Percentiles rank a stretch among this genome's conserved stretches.
phyloP scores from a whole-genome alignment of 2,329 filamentous ascomycete species.

The Fusarium sp. region DNA sequence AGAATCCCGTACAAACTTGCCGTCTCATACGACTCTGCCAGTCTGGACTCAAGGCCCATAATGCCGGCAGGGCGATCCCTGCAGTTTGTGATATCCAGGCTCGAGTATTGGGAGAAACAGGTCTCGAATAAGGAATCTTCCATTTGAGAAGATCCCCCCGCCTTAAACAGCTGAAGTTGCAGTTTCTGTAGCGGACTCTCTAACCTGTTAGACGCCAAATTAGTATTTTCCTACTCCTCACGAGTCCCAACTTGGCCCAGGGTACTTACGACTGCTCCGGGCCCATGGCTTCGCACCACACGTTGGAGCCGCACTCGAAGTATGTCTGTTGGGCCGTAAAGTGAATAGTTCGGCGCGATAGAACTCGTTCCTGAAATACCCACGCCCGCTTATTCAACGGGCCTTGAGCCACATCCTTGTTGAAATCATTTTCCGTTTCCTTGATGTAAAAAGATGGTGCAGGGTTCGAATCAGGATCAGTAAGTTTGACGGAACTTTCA shows the following conservation, averaged over 20 bases:
- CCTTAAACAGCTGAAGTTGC: neutral
- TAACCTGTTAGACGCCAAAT: neutral
- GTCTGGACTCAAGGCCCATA: neutral
- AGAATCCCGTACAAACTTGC: neutral
- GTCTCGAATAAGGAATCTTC: neutral
- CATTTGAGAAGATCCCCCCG: neutral
- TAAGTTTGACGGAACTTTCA: neutral
- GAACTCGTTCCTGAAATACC: neutral
- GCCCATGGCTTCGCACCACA: neutral
- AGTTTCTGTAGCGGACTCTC: neutral
- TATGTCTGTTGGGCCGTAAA: neutral
- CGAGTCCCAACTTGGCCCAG: neutral
- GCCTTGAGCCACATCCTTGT: neutral
- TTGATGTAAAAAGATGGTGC: neutral
- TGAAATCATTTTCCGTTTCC: neutral
- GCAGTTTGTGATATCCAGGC: neutral
- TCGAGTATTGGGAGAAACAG: neutral
- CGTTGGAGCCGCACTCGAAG: neutral
- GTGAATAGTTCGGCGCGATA: neutral
- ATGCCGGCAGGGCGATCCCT: neutral
- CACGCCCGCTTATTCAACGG: neutral
- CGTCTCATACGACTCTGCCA: neutral
- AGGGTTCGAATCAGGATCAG: no score
- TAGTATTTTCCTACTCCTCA: neutral
- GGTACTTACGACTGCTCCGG: neutral